phyloP scores from a whole-genome alignment of 108 stramenopile species.

The Mayamaea pseudoterrestris region DNA sequence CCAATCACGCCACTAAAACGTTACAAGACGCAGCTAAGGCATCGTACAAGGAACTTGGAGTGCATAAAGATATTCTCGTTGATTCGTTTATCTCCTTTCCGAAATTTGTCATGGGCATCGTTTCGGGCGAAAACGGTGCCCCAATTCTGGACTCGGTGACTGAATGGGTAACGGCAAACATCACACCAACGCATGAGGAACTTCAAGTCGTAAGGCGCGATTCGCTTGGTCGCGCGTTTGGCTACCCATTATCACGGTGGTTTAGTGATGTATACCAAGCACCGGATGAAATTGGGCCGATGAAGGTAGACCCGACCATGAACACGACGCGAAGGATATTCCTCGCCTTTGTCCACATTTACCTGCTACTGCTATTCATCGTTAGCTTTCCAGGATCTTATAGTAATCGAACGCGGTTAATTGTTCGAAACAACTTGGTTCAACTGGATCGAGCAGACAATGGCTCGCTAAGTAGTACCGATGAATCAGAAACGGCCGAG shows the following conservation, averaged over 20 bases:
- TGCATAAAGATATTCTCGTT: no score
- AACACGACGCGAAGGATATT: conserved; percentile 48
- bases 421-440: conserved; percentile 12
- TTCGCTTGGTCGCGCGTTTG: not conserved
- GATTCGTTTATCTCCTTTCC: not conserved
- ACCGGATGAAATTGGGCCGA: conserved; percentile 64
- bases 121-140: not conserved
- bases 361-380: conserved; percentile 60
- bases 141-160: not conserved
- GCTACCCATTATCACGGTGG: conserved; percentile 9
- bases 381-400: conserved; percentile 63
- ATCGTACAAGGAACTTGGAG: no score
- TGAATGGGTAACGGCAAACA: not conserved
- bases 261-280: conserved; percentile 14
- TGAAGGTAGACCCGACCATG: conserved; percentile 45
- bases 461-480: no score
- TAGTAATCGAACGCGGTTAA: conserved; percentile 27
- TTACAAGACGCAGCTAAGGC: not conserved
- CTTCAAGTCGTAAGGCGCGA: not conserved
- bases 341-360: conserved; percentile 60
- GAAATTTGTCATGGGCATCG: not conserved
- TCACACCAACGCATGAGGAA: not conserved
- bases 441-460: no score
- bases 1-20: not conserved
- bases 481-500: no score